phyloP scores from a whole-genome alignment of 1,284 basidiomycete genomes.

The Marasmius oreades region DNA sequence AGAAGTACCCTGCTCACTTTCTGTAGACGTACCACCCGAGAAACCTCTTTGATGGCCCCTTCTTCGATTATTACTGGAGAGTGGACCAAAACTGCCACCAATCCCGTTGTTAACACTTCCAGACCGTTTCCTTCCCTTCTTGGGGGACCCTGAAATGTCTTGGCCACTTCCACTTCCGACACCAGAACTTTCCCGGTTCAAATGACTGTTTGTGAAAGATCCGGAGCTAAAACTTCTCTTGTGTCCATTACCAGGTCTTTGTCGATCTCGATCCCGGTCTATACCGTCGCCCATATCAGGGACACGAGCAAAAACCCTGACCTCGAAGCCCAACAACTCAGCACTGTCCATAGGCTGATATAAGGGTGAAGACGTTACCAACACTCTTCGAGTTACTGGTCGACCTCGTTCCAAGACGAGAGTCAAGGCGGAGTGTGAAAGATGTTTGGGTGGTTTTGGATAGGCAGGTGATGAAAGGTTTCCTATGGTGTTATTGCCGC shows the following conservation, averaged over 20 bases:
- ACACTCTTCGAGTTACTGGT: conserved; percentile 61
- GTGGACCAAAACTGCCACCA: conserved; percentile 5
- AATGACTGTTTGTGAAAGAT: neutral
- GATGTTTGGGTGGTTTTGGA: conserved; percentile 32
- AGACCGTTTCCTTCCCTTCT: conserved; percentile 9
- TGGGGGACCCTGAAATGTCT: neutral
- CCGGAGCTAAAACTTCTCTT: conserved; percentile 14
- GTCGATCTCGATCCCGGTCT: conserved; percentile 39
- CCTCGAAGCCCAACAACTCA: conserved; percentile 74
- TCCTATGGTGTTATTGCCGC: conserved; percentile 10
- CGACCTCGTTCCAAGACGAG: conserved; percentile 74
- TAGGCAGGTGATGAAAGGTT: conserved; percentile 9
- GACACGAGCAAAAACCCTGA: conserved; percentile 75
- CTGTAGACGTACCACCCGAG: conserved; percentile 33
- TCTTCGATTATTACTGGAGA: conserved; percentile 11
- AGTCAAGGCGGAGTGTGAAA: conserved; percentile 68
- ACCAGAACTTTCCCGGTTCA: conserved; percentile 1
- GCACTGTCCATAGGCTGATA: conserved; percentile 79
- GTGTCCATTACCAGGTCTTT: conserved; percentile 10
- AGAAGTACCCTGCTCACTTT: conserved; percentile 25
- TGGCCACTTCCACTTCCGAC: neutral
- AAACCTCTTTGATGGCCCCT: conserved; percentile 27
- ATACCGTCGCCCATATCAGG: conserved; percentile 65
- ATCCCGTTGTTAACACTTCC: conserved; percentile 12
- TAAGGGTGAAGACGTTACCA: conserved; percentile 79